These are phyloP conservation scores for Cicer arietinum DNA, from an alignment of 306 rosid genomes.

Conservation along the genomic window DNA sequence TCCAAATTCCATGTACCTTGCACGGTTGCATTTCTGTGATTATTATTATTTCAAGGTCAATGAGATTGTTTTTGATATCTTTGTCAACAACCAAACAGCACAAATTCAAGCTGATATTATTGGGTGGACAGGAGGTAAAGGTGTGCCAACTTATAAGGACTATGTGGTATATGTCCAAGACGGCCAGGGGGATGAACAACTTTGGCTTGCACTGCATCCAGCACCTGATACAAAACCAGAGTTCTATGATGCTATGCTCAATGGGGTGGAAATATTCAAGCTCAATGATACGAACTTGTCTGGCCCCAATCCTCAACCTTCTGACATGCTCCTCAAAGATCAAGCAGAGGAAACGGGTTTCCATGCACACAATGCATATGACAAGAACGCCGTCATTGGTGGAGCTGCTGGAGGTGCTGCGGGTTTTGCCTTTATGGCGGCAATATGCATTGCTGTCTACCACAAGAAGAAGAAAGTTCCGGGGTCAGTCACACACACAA, in stretches of 20 bases:
- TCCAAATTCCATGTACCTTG: constrained; percentile 56
- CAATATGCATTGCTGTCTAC: constrained; percentile 46
- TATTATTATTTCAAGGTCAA: constrained; percentile 39
- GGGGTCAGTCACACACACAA: constrained; percentile 44
- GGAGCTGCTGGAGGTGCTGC: constrained; percentile 67
- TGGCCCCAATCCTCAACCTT: constrained; percentile 63
- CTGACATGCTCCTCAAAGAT: constrained; percentile 41
- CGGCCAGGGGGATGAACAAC: constrained; percentile 32
- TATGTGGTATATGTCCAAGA: constrained; percentile 44
- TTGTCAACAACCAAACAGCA: constrained; percentile 58
- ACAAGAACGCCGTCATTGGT: constrained; percentile 44
- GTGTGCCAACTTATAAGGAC: constrained; percentile 53
- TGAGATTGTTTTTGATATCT: constrained; percentile 50
- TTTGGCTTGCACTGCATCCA: constrained; percentile 59
- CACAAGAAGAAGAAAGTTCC: constrained; percentile 46
- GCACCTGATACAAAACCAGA: constrained; percentile 40
- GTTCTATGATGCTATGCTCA: constrained; percentile 53
- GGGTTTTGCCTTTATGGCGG: constrained; percentile 56
- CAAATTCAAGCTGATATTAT: constrained; percentile 51
- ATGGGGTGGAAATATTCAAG: constrained; percentile 67
- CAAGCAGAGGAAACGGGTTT: constrained; percentile 12
- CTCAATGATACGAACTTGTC: constrained; percentile 57
- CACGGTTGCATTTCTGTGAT: constrained; percentile 62
- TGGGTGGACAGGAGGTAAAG: constrained; percentile 49
- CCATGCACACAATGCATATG: not conserved